phyloP scores from a whole-genome alignment of 345 rosid genomes.

The Euclidium syriacum region DNA sequence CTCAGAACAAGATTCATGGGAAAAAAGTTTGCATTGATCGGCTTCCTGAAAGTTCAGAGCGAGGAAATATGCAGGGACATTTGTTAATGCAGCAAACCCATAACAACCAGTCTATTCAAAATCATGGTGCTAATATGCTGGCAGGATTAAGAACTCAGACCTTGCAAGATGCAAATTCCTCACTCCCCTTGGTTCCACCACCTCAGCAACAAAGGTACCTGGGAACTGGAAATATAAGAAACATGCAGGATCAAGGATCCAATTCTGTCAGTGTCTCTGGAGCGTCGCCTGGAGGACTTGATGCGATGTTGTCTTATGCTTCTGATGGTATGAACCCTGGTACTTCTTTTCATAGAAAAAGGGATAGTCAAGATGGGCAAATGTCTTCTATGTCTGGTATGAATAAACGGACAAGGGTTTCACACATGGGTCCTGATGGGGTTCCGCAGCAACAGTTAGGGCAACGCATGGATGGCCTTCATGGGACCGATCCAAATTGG shows the following conservation, averaged over 20 bases:
- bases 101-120: slow-evolving; percentile 55
- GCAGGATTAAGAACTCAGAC: slow-evolving; percentile 49
- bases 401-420: slow-evolving; percentile 59
- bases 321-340: slow-evolving; percentile 46
- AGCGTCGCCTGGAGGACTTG: slow-evolving; percentile 62
- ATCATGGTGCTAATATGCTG: slow-evolving; percentile 46
- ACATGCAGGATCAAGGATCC: slow-evolving; percentile 60
- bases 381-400: slow-evolving; percentile 51
- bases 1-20: slow-evolving; percentile 59
- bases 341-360: slow-evolving; percentile 55
- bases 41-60: slow-evolving; percentile 61
- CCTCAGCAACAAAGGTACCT: slow-evolving; percentile 54
- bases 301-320: slow-evolving; percentile 52
- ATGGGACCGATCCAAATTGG: slow-evolving; percentile 64
- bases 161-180: slow-evolving; percentile 49
- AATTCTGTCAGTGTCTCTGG: slow-evolving; percentile 45
- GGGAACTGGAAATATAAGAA: slow-evolving; percentile 50
- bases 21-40: slow-evolving; percentile 74
- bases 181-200: slow-evolving; percentile 43
- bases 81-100: slow-evolving; percentile 50
- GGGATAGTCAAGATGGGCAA: slow-evolving; percentile 70
- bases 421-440: slow-evolving; percentile 52
- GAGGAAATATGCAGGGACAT: slow-evolving; percentile 46
- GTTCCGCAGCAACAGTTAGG: slow-evolving; percentile 66
- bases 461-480: slow-evolving; percentile 50